A percentile compares a stretch with the other conserved stretches of the same genome.
Evolutionary conservation across 2,329 filamentous ascomycete genomes (phyloP).

Genomic region (Huntiella moniliformis): DNA sequence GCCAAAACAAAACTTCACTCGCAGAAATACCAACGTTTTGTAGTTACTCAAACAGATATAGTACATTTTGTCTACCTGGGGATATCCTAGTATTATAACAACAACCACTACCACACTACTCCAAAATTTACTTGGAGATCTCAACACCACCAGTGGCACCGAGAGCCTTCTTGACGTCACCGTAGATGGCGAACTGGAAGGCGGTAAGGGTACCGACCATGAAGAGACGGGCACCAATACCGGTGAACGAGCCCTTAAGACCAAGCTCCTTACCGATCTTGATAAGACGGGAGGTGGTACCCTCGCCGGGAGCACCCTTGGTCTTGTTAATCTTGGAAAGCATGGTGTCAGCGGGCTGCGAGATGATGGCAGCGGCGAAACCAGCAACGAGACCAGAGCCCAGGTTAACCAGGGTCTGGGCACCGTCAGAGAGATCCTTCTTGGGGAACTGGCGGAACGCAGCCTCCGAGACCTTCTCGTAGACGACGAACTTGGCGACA

Average conservation of each 20-base stretch:
- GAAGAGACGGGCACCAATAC: slow-evolving; percentile 54
- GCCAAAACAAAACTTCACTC: too few relatives aligned
- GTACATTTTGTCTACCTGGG: slow-evolving; percentile 12
- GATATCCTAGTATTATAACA: slow-evolving; percentile 13
- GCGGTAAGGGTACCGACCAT: slow-evolving; percentile 54
- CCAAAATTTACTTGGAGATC: slow-evolving; percentile 30
- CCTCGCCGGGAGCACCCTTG: slow-evolving; percentile 69
- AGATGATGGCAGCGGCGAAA: slow-evolving; percentile 71
- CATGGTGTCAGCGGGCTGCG: slow-evolving; percentile 86
- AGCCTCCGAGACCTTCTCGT: slow-evolving; percentile 68
- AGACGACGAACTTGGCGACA: slow-evolving; percentile 90
- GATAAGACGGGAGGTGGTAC: slow-evolving; percentile 60
- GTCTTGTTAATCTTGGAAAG: slow-evolving; percentile 94
- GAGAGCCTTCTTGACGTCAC: slow-evolving; percentile 49
- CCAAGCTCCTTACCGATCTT: slow-evolving; percentile 82
- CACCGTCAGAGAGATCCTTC: slow-evolving; percentile 43
- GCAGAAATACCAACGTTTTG: too few relatives aligned
- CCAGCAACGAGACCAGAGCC: slow-evolving; percentile 27
- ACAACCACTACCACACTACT: slow-evolving; percentile 5
- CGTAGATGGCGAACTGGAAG: slow-evolving; percentile 81
- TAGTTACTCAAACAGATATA: slow-evolving; percentile 5
- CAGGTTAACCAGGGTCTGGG: slow-evolving; percentile 70
- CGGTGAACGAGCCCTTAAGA: slow-evolving; percentile 55
- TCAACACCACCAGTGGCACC: slow-evolving; percentile 62
- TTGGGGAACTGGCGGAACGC: slow-evolving; percentile 55